Base-by-base conservation (phyloP, 2,329 filamentous ascomycete species). In the Colletotrichum magnum region DNA sequence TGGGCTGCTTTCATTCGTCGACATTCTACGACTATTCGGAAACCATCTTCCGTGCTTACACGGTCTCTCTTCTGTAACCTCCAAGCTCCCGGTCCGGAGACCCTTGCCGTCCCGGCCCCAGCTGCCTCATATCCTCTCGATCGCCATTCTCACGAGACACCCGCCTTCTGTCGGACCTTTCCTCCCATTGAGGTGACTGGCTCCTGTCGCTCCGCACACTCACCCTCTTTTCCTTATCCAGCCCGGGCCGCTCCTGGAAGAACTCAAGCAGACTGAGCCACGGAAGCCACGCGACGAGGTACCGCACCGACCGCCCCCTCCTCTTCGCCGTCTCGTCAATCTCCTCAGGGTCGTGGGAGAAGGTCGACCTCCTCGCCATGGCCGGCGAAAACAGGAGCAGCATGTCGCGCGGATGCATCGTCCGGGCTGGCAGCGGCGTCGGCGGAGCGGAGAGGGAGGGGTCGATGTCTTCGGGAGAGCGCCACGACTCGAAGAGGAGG, bases 281-380 rank as follows among this genome's bases (percentile, higher is more conserved):
- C 13, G 74, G 74, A 39, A 75, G 64, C 71, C 73, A 75, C 4
- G 64, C 71, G 3, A 73, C 69, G 6, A 75, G 58, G 15, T 72
- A 73, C n/a, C 74, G 58, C 18, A 71, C 56, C 4, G 56, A 13
- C 10, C 45, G 16, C 32, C 47, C 58, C 13, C 47, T 60, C 3
- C 10, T 18, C 16, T 50, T 58, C 1, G 43, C 56, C 10, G 28
- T 15, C 6, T n/a, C 26, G 13, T 58, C 56, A 2, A 18, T 28
- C 15, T 50, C 56, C 13, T 36, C 43, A 6, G 56, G n/a, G 5
- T 48, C 43, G 28, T 48, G 56, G 15, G 12, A 9, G 5, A 16
- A 32, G 24, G 51, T 36, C 1, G 68, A 64, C 24, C 68, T 47
- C 6, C 59, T 24, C 10, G 28, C 24, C 53, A 61, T 57, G 4